phyloP scores from a whole-genome alignment of 306 rosid species.

The Notholithocarpus densiflorus region DNA sequence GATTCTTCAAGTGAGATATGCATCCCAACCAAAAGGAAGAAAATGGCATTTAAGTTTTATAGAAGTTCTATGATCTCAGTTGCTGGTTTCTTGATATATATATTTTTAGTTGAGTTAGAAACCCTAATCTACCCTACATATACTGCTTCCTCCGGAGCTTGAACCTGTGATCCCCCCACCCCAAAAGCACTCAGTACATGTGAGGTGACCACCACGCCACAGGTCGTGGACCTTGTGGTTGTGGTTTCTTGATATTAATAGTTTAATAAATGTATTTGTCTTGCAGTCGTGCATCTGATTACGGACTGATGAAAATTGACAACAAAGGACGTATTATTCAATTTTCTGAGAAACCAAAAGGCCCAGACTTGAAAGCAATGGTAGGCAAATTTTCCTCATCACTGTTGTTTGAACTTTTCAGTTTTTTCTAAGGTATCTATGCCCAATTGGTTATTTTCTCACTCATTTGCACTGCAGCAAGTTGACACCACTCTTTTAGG shows the following conservation, averaged over 20 bases:
- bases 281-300: slow-evolving; percentile 90
- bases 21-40: background rate
- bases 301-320: slow-evolving; percentile 86
- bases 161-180: too few relatives aligned
- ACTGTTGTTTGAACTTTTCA: background rate
- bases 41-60: background rate
- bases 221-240: too few relatives aligned
- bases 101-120: too few relatives aligned
- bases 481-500: slow-evolving; percentile 86
- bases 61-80: background rate
- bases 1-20: background rate
- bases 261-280: background rate
- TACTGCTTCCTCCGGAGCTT: too few relatives aligned
- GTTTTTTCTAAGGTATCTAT: background rate
- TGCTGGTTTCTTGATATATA: background rate
- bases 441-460: background rate
- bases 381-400: slow-evolving; percentile 34
- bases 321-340: slow-evolving; percentile 61
- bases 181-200: too few relatives aligned
- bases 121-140: too few relatives aligned
- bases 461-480: slow-evolving; percentile 49
- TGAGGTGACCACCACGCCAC: too few relatives aligned
- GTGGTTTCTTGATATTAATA: background rate
- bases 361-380: slow-evolving; percentile 84
- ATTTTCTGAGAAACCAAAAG: slow-evolving; percentile 92